Base-by-base conservation (phyloP, 2,329 filamentous ascomycete genomes). In the Herpomyces periplanetae region DNA sequence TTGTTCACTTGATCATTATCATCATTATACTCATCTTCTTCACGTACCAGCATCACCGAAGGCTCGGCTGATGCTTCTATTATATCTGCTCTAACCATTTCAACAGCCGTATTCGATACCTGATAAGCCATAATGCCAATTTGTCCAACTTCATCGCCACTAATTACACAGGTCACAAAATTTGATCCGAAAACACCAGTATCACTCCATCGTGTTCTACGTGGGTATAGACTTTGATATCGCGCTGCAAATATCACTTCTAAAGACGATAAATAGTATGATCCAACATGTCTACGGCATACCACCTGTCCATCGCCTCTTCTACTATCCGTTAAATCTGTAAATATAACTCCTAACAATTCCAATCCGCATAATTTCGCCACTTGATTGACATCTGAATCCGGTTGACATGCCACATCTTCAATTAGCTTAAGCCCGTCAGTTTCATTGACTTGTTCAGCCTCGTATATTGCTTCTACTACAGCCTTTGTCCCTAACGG, bases 381-480 rank as follows among this genome's bases (percentile, higher is more conserved):
- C 4, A 88, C 45, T 20, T 64, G 52, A 23, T 85, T 63, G 12
- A 91, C 47, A 4, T 68, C 61, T 23, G 58, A 49, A 39, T 87
- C 69, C 23, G 71, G 68, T 13, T 64, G 55, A n/a, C n/a, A n/a
- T n/a, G n/a, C n/a, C n/a, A n/a, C n/a, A 68, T 75, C 91, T 0
- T 68, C 50, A 19, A 59, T 57, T 22, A 87, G 42, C 1, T 71
- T 73, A 17, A 91, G 54, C 2, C 80, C 80, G 31, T 96, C 80
- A 7, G 60, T 34, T 38, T 96, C 80, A 28, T 73, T 60, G 13
- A 75, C 44, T 34, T 96, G 80, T 2, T 80, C 80, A 3, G 73
- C 68, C 34, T 96, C 80, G 31, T 88, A 96, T 27, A 96, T 87
- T 15, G 73, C 75, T 41, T 96, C 73, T 0, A 96, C 73, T 1